These are phyloP conservation scores for Penicillium vulpinum DNA, from an alignment of 2,329 filamentous ascomycete species.

Conservation along the genomic window DNA sequence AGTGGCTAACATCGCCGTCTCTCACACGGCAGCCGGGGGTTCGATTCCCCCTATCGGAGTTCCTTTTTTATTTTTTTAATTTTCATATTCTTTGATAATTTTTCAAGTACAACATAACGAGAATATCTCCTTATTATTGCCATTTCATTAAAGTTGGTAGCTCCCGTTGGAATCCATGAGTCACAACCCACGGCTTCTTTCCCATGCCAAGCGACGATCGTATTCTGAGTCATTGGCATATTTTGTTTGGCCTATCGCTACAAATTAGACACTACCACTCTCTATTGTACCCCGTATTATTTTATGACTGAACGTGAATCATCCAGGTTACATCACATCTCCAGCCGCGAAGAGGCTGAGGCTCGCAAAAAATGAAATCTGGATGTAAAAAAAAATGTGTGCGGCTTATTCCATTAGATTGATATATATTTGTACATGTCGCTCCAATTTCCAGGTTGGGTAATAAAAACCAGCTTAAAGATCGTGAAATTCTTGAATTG, in stretches of 20 bases:
- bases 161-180: neutral
- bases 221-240: neutral
- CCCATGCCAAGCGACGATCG: neutral
- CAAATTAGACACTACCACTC: neutral
- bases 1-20: conserved; percentile 34
- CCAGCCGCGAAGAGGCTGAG: neutral
- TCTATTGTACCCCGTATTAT: too few species aligned
- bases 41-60: conserved; percentile 33
- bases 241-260: neutral
- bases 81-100: neutral
- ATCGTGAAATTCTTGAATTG: too few species aligned
- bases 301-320: neutral
- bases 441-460: too few species aligned
- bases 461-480: neutral
- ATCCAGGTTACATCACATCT: neutral
- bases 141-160: neutral
- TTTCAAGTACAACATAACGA: neutral
- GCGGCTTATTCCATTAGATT: neutral
- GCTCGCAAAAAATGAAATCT: neutral
- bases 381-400: neutral
- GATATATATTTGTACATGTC: neutral
- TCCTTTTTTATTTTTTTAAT: neutral
- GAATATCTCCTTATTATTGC: neutral
- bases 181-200: neutral
- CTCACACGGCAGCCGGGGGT: conserved; percentile 33